Evolutionary conservation across 2,329 filamentous ascomycete genomes (phyloP), one percentile per base, ranked within the genome.

Genomic region (Torrubiella hemipterigena): DNA sequence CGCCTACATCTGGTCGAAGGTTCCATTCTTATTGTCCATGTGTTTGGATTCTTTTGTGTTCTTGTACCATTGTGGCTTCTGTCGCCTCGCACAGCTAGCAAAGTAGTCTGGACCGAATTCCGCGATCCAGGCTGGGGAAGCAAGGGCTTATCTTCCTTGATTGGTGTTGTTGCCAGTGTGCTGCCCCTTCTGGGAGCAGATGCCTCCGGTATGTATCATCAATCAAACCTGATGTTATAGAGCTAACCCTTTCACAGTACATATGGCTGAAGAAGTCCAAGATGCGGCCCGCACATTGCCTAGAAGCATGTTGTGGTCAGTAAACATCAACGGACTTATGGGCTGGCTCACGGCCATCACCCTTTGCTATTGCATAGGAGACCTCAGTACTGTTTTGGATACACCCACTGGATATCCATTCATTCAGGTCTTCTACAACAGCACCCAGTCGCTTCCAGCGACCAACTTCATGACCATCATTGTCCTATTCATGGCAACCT

Each of bases 1-100:
- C 42, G 46, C 13, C 44, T 68, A 17, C 58, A 64, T 4, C 45
- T 53, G 7, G 43, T 68, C 29, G 61, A 68, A 35, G 53, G 49
- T 0, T 34, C 63, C 6, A 54, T 62, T 11, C 44, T 67, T 2
- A 50, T 60, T 29, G 48, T 65, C 8, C 63, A 68, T 39, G 24
- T 35, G 13, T 35, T 35, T 29, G 33, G 33, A 16, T 35, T 35
- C 29, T 29, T 35, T 12, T 29, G 41, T 2, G 50, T 61, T 5
- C 40, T 67, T 40, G 48, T 55, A n/a, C 44, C 49, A 1, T 55
- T 67, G 16, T 48, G 51, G 42, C 48, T 48, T 3, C 49, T 55
- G 34, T 46, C 50, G 1, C 51, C 54, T 11, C 48, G 43, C 2
- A 38, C 45, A 37, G 11, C 44, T 31, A 23, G 40, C 6, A 19